Conservation (phyloP, 495 filamentous ascomycete genomes). For the Penicillium riverlandense region DNA sequence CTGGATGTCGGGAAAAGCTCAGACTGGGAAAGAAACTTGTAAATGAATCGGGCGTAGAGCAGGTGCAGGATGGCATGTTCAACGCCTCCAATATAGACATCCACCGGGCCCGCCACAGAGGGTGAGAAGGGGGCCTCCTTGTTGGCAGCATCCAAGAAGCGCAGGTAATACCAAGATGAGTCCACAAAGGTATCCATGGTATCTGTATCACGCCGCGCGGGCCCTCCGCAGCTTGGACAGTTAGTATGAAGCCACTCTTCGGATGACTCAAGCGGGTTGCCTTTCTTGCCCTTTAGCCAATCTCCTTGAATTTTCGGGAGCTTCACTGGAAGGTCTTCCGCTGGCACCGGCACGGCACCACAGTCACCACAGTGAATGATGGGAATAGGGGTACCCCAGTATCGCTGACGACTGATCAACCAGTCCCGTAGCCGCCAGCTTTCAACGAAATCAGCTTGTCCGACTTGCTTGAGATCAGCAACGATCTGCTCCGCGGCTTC, state of each 20-base stretch:
- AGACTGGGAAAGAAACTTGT: constrained; percentile 69
- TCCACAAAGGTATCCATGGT: constrained; percentile 97
- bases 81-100: constrained; percentile 80
- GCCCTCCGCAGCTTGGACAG: constrained; percentile 65
- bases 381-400: constrained; percentile 88
- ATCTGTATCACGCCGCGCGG: constrained; percentile 78
- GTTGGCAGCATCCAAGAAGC: constrained; percentile 67
- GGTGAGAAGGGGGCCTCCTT: constrained; percentile 51
- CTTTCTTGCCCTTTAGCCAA: constrained; percentile 60
- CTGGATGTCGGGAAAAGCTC: constrained; percentile 41
- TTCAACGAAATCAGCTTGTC: constrained; percentile 49
- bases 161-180: constrained; percentile 86
- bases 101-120: constrained; percentile 59
- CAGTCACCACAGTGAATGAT: constrained; percentile 77
- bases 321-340: constrained; percentile 65
- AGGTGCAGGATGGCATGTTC: constrained; percentile 89
- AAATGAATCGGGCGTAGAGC: constrained; percentile 86
- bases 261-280: constrained; percentile 67
- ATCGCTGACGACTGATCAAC: constrained; percentile 81
- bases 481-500: constrained; percentile 58
- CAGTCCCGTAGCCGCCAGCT: constrained; percentile 79
- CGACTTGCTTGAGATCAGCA: constrained; percentile 41
- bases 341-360: constrained; percentile 72
- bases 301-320: constrained; percentile 63
- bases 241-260: constrained; percentile 66